Percentiles rank a stretch among this genome's conserved stretches.
phyloP scores from a whole-genome alignment of 768 basidiomycete genomes.

The Termitomyces sp. region DNA sequence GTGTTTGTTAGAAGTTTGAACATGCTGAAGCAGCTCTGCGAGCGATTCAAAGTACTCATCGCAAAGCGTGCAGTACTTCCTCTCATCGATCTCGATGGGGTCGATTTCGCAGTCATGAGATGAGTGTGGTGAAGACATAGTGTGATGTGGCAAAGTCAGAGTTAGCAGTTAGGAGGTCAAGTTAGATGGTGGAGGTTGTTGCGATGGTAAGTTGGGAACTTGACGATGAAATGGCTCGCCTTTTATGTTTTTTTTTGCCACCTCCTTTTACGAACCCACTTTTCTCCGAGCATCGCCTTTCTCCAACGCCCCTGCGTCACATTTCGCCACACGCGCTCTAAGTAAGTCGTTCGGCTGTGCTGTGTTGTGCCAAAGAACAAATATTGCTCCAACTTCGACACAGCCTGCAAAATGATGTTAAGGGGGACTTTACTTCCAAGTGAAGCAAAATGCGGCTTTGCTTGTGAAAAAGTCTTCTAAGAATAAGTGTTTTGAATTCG shows the following conservation, averaged over 20 bases:
- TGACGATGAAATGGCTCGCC: background rate
- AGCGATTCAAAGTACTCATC: conserved; percentile 1
- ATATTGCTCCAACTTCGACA: too few relatives aligned
- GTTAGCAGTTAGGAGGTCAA: background rate
- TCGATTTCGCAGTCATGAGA: background rate
- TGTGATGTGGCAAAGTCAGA: background rate
- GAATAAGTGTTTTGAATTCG: background rate
- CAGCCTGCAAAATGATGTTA: too few relatives aligned
- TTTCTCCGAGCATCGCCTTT: background rate
- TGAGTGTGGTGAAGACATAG: background rate
- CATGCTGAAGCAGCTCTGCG: background rate
- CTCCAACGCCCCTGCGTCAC: background rate
- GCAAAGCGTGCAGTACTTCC: background rate
- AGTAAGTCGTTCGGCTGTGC: background rate
- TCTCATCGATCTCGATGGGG: background rate
- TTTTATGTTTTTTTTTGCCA: conserved; percentile 5
- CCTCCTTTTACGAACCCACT: conserved; percentile 1
- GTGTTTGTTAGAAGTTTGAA: background rate
- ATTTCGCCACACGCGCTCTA: background rate
- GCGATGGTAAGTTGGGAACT: background rate
- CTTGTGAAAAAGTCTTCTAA: background rate
- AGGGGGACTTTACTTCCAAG: background rate
- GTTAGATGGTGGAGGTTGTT: conserved; percentile 1
- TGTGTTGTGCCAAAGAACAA: background rate
- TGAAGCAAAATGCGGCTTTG: background rate